Conservation (phyloP, 23 red algal genomes). For the Agarophyton chilense region DNA sequence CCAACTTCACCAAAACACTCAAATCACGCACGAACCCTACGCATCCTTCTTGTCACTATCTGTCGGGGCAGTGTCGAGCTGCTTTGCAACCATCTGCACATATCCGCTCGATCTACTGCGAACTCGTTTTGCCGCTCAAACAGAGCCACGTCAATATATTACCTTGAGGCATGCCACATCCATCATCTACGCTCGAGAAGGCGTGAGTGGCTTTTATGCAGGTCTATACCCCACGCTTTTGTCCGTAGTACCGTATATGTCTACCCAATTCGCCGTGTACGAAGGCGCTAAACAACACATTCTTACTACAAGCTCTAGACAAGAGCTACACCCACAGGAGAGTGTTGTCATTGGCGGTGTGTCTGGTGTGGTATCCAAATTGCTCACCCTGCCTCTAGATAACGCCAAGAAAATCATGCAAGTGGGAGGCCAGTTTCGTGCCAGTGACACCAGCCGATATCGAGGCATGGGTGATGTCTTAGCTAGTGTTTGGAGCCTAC, state of each 20-base stretch:
- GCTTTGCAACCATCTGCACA: conserved; percentile 69
- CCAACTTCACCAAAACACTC: conserved; percentile 53
- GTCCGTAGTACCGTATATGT: conserved; percentile 89
- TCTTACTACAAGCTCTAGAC: neutral
- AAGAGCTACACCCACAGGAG: conserved; percentile 38
- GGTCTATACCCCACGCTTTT: conserved; percentile 86
- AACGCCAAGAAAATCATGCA: conserved; percentile 88
- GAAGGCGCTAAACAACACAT: conserved; percentile 55
- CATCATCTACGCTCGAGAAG: conserved; percentile 54
- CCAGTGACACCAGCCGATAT: neutral
- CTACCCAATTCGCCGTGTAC: conserved; percentile 83
- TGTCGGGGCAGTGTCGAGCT: conserved; percentile 70
- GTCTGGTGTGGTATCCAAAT: conserved; percentile 68
- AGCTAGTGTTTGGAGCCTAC: conserved; percentile 18
- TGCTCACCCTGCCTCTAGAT: conserved; percentile 83
- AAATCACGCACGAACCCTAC: conserved; percentile 23
- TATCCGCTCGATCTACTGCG: conserved; percentile 95
- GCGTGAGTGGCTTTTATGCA: conserved; percentile 91
- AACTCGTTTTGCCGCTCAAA: conserved; percentile 85
- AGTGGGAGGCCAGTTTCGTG: conserved; percentile 62
- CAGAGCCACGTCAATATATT: conserved; percentile 58
- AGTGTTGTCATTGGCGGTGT: conserved; percentile 66
- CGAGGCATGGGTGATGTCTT: conserved; percentile 50
- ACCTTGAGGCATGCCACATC: conserved; percentile 53
- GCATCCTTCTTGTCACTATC: conserved; percentile 26